Conservation (phyloP, 768 basidiomycete genomes). For the Kwoniella botswanensis region DNA sequence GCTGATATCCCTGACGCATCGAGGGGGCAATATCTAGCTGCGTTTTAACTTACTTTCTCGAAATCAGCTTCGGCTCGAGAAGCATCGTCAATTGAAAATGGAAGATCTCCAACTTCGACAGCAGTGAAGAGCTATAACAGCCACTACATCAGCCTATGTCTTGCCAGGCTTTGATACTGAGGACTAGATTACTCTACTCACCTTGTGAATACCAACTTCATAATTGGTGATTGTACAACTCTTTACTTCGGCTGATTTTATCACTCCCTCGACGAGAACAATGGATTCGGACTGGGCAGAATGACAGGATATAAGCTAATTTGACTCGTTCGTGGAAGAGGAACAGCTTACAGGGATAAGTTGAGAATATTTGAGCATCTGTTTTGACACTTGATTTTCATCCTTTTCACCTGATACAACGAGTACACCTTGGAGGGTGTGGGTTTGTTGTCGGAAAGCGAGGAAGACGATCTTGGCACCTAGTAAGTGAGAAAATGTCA, state of each 20-base stretch:
- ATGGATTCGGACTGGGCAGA: conserved; percentile 72
- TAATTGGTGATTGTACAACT: conserved; percentile 84
- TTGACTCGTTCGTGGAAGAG: not conserved
- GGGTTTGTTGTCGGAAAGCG: conserved; percentile 82
- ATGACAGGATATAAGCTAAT: conserved; percentile 18
- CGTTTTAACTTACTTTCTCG: conserved; percentile 63
- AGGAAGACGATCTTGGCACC: conserved; percentile 94
- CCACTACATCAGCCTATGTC: conserved; percentile 11
- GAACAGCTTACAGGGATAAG: conserved; percentile 63
- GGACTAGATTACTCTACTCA: conserved; percentile 57
- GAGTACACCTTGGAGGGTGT: conserved; percentile 85
- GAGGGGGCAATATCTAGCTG: not conserved
- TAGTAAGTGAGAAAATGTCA: conserved; percentile 17
- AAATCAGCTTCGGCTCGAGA: conserved; percentile 77
- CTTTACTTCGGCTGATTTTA: conserved; percentile 83
- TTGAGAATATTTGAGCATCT: conserved; percentile 94
- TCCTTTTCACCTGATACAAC: conserved; percentile 66
- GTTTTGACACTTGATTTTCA: conserved; percentile 73
- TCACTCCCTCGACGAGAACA: conserved; percentile 82
- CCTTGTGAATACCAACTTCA: conserved; percentile 83
- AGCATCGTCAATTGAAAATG: conserved; percentile 93
- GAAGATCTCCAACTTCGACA: conserved; percentile 72
- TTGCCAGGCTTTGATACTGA: not conserved
- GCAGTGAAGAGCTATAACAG: conserved; percentile 73
- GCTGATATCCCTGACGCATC: not conserved